Evolutionary conservation across 2,329 filamentous ascomycete species (phyloP), one percentile per base, ranked within the genome.

Genomic region (Pleurostoma richardsiae): DNA sequence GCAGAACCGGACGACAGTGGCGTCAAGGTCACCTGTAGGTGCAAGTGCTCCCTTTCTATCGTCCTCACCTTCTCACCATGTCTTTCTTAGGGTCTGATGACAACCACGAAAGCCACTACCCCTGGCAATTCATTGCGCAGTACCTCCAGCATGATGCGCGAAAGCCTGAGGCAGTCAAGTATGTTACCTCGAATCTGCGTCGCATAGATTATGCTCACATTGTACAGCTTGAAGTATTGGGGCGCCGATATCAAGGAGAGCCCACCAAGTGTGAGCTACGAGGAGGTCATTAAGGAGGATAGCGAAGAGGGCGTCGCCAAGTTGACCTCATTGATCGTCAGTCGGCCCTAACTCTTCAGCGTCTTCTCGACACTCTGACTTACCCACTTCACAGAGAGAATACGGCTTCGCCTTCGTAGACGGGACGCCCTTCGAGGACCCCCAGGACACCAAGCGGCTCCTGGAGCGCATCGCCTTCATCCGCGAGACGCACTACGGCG

Each of bases 401-500:
- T 80, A 78, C 52, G 91, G 92, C 3, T 90, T 95, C 61, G 88
- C 79, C 56, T 92, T 92, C 59, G 80, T 96, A 11, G 76, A 83
- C 42, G 72, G 75, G 40, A 85, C 85, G 10, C 89, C 90, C 0
- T 63, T 61, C 10, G 71, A 82, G 2, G 76, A 76, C 4, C 86
- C 89, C 0, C 74, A 84, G 53, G 77, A 83, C 5, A 96, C 91
- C 0, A 68, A 92, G 64, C 63, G 71, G n/a, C 73, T 96, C 1
- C 73, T 97, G 3, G 79, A 88, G 59, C 81, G 83, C 46, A 95
- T 99, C 52, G 82, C 90, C 0, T 92, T 92, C 53, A 91, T 97
- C 57, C 82, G 91, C 19, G 76, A 85, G 51, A 99, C 94, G 0
- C 94, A 97, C 63, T 99, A 97, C 65, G 92, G 89, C 71, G 81